A percentile compares a stretch with the other conserved stretches of the same genome.
These are phyloP conservation scores for Cladosporium halotolerans DNA, from an alignment of 2,329 filamentous ascomycete genomes.

Conservation along the genomic window DNA sequence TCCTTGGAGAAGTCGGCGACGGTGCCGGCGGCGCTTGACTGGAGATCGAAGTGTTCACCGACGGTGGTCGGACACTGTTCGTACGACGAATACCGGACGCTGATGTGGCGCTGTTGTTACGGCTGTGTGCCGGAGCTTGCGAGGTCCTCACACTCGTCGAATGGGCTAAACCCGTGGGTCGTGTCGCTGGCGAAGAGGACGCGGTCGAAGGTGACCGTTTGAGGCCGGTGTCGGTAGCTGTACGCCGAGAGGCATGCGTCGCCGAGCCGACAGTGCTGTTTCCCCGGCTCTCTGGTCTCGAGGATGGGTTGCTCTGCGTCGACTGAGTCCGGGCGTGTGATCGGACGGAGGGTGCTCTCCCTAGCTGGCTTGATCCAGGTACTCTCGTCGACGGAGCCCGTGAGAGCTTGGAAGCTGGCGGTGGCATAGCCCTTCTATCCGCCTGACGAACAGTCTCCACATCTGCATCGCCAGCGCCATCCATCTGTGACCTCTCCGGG, in stretches of 20 bases:
- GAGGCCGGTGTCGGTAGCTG: not conserved
- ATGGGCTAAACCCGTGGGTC: slow-evolving; percentile 3
- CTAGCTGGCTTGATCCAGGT: slow-evolving; percentile 10
- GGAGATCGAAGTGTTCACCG: not conserved
- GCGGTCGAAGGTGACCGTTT: slow-evolving; percentile 10
- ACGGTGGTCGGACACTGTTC: slow-evolving; percentile 5
- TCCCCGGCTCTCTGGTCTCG: not conserved
- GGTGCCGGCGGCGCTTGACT: not conserved
- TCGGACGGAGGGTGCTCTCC: slow-evolving; percentile 14
- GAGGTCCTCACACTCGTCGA: slow-evolving; percentile 3
- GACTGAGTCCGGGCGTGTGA: slow-evolving; percentile 17
- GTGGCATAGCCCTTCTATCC: slow-evolving; percentile 25
- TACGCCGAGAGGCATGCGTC: not conserved
- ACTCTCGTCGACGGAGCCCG: slow-evolving; percentile 14
- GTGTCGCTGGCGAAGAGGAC: not conserved
- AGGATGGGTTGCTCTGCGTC: slow-evolving; percentile 12
- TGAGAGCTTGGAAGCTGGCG: slow-evolving; percentile 19
- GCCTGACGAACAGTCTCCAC: slow-evolving; percentile 6
- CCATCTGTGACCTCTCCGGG: not conserved
- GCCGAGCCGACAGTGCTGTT: not conserved
- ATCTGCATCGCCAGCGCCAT: not conserved
- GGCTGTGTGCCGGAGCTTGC: not conserved
- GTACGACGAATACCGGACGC: slow-evolving; percentile 2
- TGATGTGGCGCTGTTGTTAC: not conserved
- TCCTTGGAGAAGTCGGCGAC: slow-evolving; percentile 6